Evolutionary conservation across 2,329 filamentous ascomycete species (phyloP), one percentile per base, ranked within the genome.

Genomic region (Dactylellina haptotyla): DNA sequence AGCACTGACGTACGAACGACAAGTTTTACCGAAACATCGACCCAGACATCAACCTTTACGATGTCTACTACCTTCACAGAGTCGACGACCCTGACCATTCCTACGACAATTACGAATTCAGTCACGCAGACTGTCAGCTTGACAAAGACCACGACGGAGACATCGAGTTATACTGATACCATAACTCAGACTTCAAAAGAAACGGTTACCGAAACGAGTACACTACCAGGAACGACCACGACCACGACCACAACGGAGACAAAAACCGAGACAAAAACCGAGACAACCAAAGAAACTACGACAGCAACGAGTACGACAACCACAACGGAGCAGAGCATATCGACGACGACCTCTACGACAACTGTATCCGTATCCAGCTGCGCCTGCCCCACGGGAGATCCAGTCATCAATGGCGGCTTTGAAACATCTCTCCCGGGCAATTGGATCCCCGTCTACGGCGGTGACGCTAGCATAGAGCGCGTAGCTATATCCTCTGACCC

Each of bases 341-440:
- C 16, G 8, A 32, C 41, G 20, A 16, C n/a, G 16, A 45, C 41
- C n/a, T 5, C 25, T 6, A 45, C 59, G 9, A 34, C 26, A 0
- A 54, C 59, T 2, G 9, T 20, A 2, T 53, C 59, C 20, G 45
- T 34, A 18, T 51, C 58, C 5, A 46, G 51, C 16, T 20, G 32
- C 14, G n/a, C 46, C 4, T 63, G 59, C 25, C 59, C 59, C 10
- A 53, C 46, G 12, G 59, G 59, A 32, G 26, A 63, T 8, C 46
- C 59, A 1, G 59, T 63, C 8, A 14, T 45, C 23, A 63, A 63
- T 20, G 59, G 59, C 23, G 30, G 30, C 3, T 63, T 63, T 26
- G 59, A 63, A 26, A 14, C 2, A 1, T 23, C 23, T 8, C 34
- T 63, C 26, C 1, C 34, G 3, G 46, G 59, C 8, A 23, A 1